phyloP scores from a whole-genome alignment of 768 basidiomycete genomes.

The Kwoniella pini region DNA sequence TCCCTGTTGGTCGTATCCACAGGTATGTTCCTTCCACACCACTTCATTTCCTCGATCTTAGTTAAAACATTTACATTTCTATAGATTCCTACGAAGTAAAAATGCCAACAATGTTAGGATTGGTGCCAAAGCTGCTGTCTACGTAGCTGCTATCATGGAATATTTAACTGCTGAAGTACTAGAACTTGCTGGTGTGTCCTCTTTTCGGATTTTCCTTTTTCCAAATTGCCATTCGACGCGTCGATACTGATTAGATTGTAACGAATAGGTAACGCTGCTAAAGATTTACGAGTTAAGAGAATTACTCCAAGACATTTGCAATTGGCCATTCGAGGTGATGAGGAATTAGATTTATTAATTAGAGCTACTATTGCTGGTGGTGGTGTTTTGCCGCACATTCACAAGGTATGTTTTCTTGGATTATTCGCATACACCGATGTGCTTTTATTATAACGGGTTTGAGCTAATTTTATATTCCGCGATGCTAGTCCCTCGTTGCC shows the following conservation, averaged over 20 bases:
- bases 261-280: constrained; percentile 82
- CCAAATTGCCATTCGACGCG: not conserved
- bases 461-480: not conserved
- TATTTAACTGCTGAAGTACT: constrained; percentile 95
- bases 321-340: constrained; percentile 93
- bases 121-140: constrained; percentile 96
- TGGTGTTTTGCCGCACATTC: constrained; percentile 56
- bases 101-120: constrained; percentile 93
- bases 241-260: not conserved
- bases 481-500: constrained; percentile 37
- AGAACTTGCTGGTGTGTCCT: constrained; percentile 80
- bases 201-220: not conserved
- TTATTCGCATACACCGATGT: too few species aligned
- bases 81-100: constrained; percentile 69
- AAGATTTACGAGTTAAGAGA: constrained; percentile 94
- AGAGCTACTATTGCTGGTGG: constrained; percentile 81
- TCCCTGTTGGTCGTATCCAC: constrained; percentile 97
- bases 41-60: not conserved
- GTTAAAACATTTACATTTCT: not conserved
- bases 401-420: constrained; percentile 53
- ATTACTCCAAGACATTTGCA: constrained; percentile 95
- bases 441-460: too few species aligned
- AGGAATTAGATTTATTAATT: constrained; percentile 93
- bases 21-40: constrained; percentile 60
- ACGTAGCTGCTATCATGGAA: constrained; percentile 92